Conservation (phyloP, 2,329 filamentous ascomycete genomes). For the Fusarium nurragi region DNA sequence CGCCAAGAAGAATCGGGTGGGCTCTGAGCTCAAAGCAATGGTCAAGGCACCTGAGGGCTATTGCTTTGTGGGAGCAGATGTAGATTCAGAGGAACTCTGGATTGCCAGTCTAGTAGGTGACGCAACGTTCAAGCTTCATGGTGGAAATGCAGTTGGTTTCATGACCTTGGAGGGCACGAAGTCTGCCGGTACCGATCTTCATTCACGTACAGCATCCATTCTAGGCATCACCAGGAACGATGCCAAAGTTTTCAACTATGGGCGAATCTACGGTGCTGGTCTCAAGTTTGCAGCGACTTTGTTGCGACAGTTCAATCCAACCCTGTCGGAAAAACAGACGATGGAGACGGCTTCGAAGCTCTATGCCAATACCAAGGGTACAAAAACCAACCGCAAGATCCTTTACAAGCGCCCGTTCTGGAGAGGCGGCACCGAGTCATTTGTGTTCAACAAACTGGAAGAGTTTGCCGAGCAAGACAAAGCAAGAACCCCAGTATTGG, state of each 20-base stretch:
- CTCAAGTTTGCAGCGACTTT: constrained; percentile 91
- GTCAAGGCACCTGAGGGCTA: constrained; percentile 90
- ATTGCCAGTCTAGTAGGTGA: constrained; percentile 96
- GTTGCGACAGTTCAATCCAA: constrained; percentile 91
- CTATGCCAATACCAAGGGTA: constrained; percentile 90
- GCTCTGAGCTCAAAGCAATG: constrained; percentile 97
- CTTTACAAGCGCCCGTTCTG: constrained; percentile 84
- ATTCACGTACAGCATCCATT: constrained; percentile 92
- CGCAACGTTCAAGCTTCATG: constrained; percentile 92
- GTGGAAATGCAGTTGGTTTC: constrained; percentile 96
- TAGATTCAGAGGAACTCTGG: constrained; percentile 97
- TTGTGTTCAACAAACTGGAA: constrained; percentile 98
- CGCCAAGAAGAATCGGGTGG: constrained; percentile 93
- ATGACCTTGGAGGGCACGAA: constrained; percentile 99
- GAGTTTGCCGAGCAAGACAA: constrained; percentile 96
- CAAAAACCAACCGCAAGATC: constrained; percentile 78
- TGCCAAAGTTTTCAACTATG: constrained; percentile 98
- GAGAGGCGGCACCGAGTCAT: constrained; percentile 95
- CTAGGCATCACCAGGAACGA: constrained; percentile 93
- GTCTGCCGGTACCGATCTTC: constrained; percentile 89
- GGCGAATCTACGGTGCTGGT: constrained; percentile 97
- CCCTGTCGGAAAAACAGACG: constrained; percentile 81
- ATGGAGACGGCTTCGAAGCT: constrained; percentile 78
- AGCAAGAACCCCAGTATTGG: constrained; percentile 89
- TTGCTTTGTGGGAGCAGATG: constrained; percentile 94